Conservation (phyloP, 257 asterid genomes). For the Thymus quinquecostatus region DNA sequence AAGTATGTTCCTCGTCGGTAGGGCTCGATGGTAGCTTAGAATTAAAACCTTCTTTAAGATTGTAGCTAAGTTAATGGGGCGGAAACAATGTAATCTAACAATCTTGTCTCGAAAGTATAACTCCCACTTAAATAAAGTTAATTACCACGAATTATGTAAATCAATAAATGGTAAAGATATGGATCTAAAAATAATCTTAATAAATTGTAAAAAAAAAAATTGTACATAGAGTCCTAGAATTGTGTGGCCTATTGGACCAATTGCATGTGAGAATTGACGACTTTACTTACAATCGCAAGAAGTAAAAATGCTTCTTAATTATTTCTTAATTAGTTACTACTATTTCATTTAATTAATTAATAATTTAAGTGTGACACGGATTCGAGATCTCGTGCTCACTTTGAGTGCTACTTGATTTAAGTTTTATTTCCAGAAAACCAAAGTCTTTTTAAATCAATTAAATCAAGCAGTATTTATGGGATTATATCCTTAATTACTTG, state of each 20-base stretch:
- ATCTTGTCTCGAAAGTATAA: constrained; percentile 11
- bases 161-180: not conserved
- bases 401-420: constrained; percentile 28
- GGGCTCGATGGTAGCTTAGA: not conserved
- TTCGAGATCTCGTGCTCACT: constrained; percentile 31
- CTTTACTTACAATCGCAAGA: constrained; percentile 34
- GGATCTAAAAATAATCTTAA: not conserved
- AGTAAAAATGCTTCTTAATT: not conserved
- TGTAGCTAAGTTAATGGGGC: not conserved
- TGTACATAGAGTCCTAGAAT: constrained; percentile 15
- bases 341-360: not conserved
- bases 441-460: not conserved
- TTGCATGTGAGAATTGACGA: constrained; percentile 32
- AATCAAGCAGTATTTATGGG: not conserved
- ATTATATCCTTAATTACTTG: not conserved
- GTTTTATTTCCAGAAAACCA: not conserved
- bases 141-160: not conserved
- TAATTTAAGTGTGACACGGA: constrained; percentile 24
- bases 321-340: too few species aligned
- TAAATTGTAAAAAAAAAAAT: not conserved
- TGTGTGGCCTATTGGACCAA: constrained; percentile 19
- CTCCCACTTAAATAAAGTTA: not conserved
- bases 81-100: too few species aligned
- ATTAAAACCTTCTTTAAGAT: not conserved
- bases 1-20: too few species aligned